These are phyloP conservation scores for Gossypium arboreum DNA, from an alignment of 345 rosid genomes.

Conservation along the genomic window DNA sequence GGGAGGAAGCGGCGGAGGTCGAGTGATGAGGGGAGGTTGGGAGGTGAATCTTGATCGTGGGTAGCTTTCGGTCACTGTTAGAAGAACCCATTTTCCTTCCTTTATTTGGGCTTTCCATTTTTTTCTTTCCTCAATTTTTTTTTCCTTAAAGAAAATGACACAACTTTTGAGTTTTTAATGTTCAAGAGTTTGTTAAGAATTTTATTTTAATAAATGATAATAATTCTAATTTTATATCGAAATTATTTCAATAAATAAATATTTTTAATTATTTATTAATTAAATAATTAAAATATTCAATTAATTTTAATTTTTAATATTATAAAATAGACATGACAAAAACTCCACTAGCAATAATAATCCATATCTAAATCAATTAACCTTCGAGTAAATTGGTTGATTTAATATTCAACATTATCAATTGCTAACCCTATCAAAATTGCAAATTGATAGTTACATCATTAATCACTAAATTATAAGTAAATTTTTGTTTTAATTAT, in stretches of 20 bases:
- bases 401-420: too few species aligned
- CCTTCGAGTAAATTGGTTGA: too few species aligned
- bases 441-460: too few species aligned
- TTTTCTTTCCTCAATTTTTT: not conserved
- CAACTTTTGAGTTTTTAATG: not conserved
- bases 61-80: slow-evolving; percentile 47
- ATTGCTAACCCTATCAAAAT: too few species aligned
- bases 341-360: too few species aligned
- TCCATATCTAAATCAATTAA: too few species aligned
- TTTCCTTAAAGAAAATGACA: not conserved
- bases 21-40: slow-evolving; percentile 46
- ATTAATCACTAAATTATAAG: too few species aligned
- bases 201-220: not conserved
- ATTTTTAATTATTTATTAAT: not conserved
- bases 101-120: not conserved
- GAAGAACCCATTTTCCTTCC: slow-evolving; percentile 8
- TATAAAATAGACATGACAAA: too few species aligned
- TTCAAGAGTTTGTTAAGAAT: not conserved
- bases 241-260: not conserved
- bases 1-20: slow-evolving; percentile 24
- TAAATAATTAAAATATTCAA: not conserved
- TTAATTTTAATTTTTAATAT: not conserved
- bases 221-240: not conserved
- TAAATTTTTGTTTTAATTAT: too few species aligned
- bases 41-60: slow-evolving; percentile 73